phyloP scores from a whole-genome alignment of 179 eudicot genomes.

The Spinacia oleracea region DNA sequence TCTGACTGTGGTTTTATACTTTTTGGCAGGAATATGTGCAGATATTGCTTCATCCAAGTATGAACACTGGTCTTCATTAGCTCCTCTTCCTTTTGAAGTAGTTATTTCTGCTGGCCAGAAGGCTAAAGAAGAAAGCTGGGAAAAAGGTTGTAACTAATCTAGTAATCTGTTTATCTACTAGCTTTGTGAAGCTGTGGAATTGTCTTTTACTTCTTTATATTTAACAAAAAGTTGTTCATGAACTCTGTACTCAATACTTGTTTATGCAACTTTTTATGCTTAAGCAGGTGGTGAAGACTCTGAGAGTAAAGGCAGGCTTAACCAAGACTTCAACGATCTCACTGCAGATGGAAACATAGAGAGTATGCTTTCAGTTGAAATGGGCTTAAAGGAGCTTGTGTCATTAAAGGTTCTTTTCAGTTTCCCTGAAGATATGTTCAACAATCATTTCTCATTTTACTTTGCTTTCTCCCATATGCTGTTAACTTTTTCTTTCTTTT shows the following conservation, averaged over 20 bases:
- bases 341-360: conserved; percentile 88
- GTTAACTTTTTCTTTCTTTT: not conserved
- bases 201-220: not conserved
- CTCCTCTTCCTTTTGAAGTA: conserved; percentile 95
- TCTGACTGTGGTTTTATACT: not conserved
- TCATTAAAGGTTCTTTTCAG: conserved; percentile 65
- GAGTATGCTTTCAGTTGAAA: conserved; percentile 94
- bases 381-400: conserved; percentile 92
- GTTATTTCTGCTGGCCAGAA: conserved; percentile 93
- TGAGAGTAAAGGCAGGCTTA: conserved; percentile 60
- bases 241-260: not conserved
- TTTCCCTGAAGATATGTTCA: not conserved
- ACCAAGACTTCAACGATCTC: conserved; percentile 73
- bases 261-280: conserved; percentile 1
- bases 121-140: conserved; percentile 90
- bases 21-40: conserved; percentile 71
- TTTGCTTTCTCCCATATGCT: not conserved
- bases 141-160: conserved; percentile 47
- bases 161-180: conserved; percentile 3
- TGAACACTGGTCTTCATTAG: conserved; percentile 94
- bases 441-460: conserved; percentile 6
- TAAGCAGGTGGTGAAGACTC: conserved; percentile 56
- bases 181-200: not conserved
- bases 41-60: conserved; percentile 80
- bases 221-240: not conserved